phyloP scores from a whole-genome alignment of 208 protist species.

The Novymonas esmeraldas region DNA sequence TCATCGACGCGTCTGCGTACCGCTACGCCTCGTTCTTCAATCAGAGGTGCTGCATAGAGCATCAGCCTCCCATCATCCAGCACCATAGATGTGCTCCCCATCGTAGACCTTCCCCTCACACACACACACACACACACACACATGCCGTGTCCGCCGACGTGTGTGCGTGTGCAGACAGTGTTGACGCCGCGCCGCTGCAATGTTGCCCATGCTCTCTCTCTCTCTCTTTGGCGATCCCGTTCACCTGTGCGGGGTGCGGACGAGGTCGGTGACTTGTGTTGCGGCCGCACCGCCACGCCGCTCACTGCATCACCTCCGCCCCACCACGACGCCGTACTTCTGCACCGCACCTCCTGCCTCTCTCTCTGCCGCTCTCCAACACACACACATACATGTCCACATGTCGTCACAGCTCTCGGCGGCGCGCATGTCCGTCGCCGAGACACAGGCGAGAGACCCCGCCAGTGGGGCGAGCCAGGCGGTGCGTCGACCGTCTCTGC shows the following conservation, averaged over 20 bases:
- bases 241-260: too few species aligned
- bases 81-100: not conserved
- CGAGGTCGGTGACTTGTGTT: too few species aligned
- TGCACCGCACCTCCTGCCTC: not conserved
- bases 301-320: too few species aligned
- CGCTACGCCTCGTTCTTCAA: not conserved
- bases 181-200: too few species aligned
- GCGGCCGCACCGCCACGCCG: too few species aligned
- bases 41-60: not conserved
- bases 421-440: conserved; percentile 6
- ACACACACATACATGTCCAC: too few species aligned
- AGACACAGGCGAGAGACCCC: conserved; percentile 1
- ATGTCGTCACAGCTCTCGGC: not conserved
- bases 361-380: not conserved
- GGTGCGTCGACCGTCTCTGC: conserved; percentile 2
- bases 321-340: too few species aligned
- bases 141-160: not conserved
- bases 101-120: not conserved
- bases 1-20: too few species aligned
- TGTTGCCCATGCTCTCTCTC: too few species aligned
- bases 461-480: conserved; percentile 3
- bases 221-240: too few species aligned
- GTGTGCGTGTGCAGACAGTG: too few species aligned
- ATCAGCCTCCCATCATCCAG: not conserved
- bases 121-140: not conserved